phyloP scores from a whole-genome alignment of 2,329 filamentous ascomycete genomes.

The Remersonia thermophila region DNA sequence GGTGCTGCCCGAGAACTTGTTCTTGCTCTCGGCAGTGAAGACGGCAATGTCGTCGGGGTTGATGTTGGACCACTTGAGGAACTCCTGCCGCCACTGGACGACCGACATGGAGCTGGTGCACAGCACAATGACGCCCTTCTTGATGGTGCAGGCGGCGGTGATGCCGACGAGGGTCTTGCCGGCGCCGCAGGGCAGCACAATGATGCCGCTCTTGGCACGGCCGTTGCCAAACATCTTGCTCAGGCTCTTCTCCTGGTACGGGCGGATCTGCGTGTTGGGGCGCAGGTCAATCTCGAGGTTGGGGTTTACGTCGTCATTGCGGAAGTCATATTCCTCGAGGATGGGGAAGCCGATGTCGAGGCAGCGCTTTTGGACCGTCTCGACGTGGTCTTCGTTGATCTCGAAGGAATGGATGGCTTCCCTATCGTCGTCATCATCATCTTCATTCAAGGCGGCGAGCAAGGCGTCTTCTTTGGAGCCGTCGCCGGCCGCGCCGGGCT shows the following conservation, averaged over 20 bases:
- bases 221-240: constrained; percentile 99
- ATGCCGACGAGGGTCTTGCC: constrained; percentile 98
- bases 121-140: constrained; percentile 88
- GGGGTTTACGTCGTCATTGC: constrained; percentile 78
- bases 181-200: constrained; percentile 89
- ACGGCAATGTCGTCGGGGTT: constrained; percentile 85
- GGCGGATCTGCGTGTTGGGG: constrained; percentile 76
- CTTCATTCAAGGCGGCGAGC: constrained; percentile 59
- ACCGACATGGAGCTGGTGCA: constrained; percentile 98
- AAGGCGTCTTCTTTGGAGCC: constrained; percentile 52
- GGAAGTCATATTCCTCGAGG: constrained; percentile 94
- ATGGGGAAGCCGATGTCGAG: constrained; percentile 77
- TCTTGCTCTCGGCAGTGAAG: constrained; percentile 89
- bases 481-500: constrained; percentile 34
- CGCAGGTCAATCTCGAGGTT: constrained; percentile 89
- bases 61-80: constrained; percentile 95
- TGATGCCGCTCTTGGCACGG: constrained; percentile 91
- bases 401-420: constrained; percentile 90
- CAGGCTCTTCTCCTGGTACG: constrained; percentile 94
- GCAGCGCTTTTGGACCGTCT: constrained; percentile 80
- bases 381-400: constrained; percentile 70
- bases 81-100: constrained; percentile 92
- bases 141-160: constrained; percentile 93
- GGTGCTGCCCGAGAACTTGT: constrained; percentile 70
- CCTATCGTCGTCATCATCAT: constrained; percentile 63